Conservation (phyloP, 306 rosid genomes). For the Sophora flavescens region DNA sequence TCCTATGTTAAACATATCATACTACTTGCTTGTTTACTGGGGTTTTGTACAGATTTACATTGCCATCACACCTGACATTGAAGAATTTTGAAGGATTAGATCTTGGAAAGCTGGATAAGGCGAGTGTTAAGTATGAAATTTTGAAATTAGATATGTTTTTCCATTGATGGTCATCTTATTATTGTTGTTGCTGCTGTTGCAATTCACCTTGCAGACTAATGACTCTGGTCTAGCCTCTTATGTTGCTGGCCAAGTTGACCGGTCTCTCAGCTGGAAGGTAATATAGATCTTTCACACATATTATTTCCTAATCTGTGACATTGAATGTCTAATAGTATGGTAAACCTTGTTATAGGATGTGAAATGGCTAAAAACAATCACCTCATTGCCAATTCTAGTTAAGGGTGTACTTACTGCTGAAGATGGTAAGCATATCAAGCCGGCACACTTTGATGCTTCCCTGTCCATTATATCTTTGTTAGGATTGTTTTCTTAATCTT, state of each 20-base stretch:
- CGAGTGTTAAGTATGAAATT: constrained; percentile 37
- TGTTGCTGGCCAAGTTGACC: constrained; percentile 74
- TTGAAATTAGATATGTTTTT: constrained; percentile 20
- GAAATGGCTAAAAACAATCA: constrained; percentile 96
- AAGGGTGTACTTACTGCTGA: constrained; percentile 93
- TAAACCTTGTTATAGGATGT: constrained; percentile 70
- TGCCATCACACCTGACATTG: constrained; percentile 75
- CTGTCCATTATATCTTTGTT: constrained; percentile 22
- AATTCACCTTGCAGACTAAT: constrained; percentile 58
- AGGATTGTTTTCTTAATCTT: constrained; percentile 9
- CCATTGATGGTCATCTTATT: constrained; percentile 19
- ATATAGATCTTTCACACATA: constrained; percentile 8
- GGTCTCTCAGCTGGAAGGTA: constrained; percentile 92
- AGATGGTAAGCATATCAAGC: constrained; percentile 65
- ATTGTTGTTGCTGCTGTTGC: background rate
- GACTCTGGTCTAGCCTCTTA: constrained; percentile 87
- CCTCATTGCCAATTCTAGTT: constrained; percentile 83
- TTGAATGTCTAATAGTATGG: constrained; percentile 34
- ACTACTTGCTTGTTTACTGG: constrained; percentile 32
- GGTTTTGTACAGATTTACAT: constrained; percentile 67
- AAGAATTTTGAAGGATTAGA: constrained; percentile 84
- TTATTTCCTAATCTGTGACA: constrained; percentile 17
- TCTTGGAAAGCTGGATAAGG: constrained; percentile 81
- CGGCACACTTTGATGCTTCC: background rate
- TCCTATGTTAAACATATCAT: constrained; percentile 11